Percentiles rank a stretch among this genome's conserved stretches.
Evolutionary conservation across 371 early-diverging fungal species (phyloP).

Genomic region (Mortierella sp.): DNA sequence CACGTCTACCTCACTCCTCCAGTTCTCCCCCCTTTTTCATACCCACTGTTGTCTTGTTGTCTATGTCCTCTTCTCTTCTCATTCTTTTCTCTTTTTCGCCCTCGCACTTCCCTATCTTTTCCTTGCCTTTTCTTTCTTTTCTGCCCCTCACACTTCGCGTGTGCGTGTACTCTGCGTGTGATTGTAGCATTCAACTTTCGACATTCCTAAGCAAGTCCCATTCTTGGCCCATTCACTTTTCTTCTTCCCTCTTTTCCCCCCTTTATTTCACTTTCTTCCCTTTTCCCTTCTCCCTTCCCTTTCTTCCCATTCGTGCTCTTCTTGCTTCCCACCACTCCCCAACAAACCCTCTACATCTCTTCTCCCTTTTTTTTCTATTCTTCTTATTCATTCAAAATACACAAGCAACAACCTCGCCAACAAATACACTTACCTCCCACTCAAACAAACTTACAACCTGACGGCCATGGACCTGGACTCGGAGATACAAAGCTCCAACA

Average conservation of each 20-base stretch:
- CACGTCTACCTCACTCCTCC: neutral
- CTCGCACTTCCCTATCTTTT: neutral
- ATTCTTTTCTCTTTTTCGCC: neutral
- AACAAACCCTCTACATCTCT: neutral
- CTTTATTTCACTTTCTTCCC: neutral
- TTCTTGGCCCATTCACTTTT: neutral
- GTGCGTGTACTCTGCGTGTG: too few species aligned
- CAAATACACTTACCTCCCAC: neutral
- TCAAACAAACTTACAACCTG: neutral
- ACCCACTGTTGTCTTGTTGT: neutral
- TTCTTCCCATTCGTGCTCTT: neutral
- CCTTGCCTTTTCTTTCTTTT: neutral
- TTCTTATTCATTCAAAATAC: constrained; percentile 6
- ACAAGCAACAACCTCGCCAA: neutral
- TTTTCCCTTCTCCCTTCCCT: neutral
- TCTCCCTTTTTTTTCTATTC: neutral
- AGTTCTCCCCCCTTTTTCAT: neutral
- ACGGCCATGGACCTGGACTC: constrained; percentile 52
- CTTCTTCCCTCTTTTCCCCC: neutral
- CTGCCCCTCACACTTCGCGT: neutral
- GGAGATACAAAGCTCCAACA: constrained; percentile 39
- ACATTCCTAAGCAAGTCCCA: too few species aligned
- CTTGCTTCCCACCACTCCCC: neutral
- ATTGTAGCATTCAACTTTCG: too few species aligned
- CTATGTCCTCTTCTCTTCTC: neutral